Conservation (phyloP, 257 asterid species). For the Ocimum tenuiflorum region DNA sequence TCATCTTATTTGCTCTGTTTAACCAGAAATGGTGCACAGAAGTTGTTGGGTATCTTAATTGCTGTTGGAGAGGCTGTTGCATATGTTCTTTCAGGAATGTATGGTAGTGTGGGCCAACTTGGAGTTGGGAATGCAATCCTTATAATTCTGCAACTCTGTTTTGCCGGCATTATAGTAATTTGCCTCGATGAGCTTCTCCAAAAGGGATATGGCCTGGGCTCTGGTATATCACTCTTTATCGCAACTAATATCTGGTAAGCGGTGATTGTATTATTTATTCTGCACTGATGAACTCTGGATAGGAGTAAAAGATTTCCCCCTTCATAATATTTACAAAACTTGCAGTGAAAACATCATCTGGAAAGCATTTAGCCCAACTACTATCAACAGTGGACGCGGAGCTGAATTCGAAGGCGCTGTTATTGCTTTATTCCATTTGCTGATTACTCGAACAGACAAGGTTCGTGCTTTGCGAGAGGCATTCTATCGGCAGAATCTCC, state of each 20-base stretch:
- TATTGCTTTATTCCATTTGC: slow-evolving; percentile 72
- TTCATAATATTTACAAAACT: background rate
- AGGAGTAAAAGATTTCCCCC: slow-evolving; percentile 4
- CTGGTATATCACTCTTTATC: slow-evolving; percentile 78
- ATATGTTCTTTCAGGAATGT: slow-evolving; percentile 81
- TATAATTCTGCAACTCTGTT: slow-evolving; percentile 69
- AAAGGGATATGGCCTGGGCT: slow-evolving; percentile 79
- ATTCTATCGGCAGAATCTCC: slow-evolving; percentile 88
- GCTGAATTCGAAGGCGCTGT: slow-evolving; percentile 92
- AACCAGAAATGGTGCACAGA: slow-evolving; percentile 76
- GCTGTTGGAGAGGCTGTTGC: slow-evolving; percentile 88
- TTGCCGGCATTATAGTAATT: slow-evolving; percentile 79
- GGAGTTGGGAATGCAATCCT: slow-evolving; percentile 84
- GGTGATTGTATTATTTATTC: background rate
- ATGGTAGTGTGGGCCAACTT: slow-evolving; percentile 72
- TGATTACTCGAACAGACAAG: slow-evolving; percentile 72
- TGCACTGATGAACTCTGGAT: background rate
- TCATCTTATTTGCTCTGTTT: background rate
- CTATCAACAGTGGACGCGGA: slow-evolving; percentile 80
- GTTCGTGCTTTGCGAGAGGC: slow-evolving; percentile 82
- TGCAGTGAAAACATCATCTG: slow-evolving; percentile 73
- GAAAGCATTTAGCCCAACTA: slow-evolving; percentile 88
- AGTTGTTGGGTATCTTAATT: slow-evolving; percentile 65
- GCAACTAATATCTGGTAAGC: slow-evolving; percentile 80
- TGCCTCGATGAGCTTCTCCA: slow-evolving; percentile 81